These are phyloP conservation scores for Talaromyces liani DNA, from an alignment of 495 filamentous ascomycete species.

Conservation along the genomic window DNA sequence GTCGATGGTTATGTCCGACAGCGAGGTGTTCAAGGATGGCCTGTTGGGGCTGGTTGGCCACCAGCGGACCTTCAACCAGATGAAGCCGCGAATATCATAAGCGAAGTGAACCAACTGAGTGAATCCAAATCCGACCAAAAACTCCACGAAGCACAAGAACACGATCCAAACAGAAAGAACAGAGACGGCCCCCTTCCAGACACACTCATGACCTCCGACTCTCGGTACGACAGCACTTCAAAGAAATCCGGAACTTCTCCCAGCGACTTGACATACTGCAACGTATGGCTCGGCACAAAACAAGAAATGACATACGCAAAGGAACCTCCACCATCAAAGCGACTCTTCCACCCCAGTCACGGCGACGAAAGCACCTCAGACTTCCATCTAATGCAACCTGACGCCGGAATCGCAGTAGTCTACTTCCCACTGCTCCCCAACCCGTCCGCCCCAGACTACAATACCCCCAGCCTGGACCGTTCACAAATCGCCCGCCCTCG, in stretches of 20 bases:
- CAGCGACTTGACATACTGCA: conserved; percentile 76
- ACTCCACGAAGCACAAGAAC: conserved; percentile 52
- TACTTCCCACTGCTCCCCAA: conserved; percentile 91
- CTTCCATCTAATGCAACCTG: conserved; percentile 65
- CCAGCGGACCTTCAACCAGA: conserved; percentile 43
- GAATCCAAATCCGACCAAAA: conserved; percentile 53
- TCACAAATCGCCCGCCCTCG: conserved; percentile 15
- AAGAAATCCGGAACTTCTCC: conserved; percentile 3
- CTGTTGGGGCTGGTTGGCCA: conserved; percentile 86
- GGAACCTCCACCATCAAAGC: conserved; percentile 61
- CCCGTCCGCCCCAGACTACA: conserved; percentile 33
- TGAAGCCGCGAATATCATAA: conserved; percentile 54
- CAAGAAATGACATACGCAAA: conserved; percentile 54
- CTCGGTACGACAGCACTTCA: neutral
- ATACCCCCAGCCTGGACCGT: conserved; percentile 15
- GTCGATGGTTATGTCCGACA: conserved; percentile 88
- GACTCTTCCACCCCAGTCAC: conserved; percentile 31
- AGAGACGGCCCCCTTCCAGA: neutral
- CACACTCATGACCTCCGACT: conserved; percentile 12
- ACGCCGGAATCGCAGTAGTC: conserved; percentile 80
- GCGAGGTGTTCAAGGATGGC: conserved; percentile 87
- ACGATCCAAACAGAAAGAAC: conserved; percentile 27
- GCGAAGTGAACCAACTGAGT: conserved; percentile 57
- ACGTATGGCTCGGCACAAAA: conserved; percentile 85
- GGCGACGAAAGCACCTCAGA: conserved; percentile 43